These are phyloP conservation scores for Podochytrium sp. DNA, from an alignment of 192 early-diverging fungal genomes.

Conservation along the genomic window DNA sequence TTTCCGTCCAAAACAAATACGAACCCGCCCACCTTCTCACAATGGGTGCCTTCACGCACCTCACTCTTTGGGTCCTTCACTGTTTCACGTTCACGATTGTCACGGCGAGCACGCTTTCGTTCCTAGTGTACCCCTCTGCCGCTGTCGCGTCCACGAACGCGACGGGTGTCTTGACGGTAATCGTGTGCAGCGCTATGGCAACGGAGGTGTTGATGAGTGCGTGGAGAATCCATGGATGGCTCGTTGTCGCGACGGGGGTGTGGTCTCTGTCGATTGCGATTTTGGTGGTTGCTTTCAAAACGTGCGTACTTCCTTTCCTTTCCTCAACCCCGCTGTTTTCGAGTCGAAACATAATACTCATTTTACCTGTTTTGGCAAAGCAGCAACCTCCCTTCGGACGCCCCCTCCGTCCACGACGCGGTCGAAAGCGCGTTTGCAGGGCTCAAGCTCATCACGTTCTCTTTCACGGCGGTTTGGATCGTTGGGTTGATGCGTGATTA, in stretches of 20 bases:
- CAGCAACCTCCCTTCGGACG: neutral
- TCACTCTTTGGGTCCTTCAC: slow-evolving; percentile 18
- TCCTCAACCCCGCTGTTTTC: neutral
- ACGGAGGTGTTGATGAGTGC: slow-evolving; percentile 5
- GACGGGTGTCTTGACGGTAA: neutral
- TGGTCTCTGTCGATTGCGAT: slow-evolving; percentile 2
- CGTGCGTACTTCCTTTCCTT: neutral
- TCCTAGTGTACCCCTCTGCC: neutral
- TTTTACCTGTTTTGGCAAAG: neutral
- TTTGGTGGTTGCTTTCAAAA: slow-evolving; percentile 2
- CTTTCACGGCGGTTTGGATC: neutral
- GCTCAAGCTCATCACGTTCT: neutral
- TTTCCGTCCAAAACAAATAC: neutral
- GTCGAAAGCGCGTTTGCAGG: neutral
- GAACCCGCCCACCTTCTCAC: neutral
- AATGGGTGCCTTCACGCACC: neutral
- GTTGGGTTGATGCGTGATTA: neutral
- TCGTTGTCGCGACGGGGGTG: neutral
- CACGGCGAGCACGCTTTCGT: neutral
- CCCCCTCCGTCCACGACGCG: neutral
- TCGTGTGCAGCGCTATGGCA: slow-evolving; percentile 1
- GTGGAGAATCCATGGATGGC: neutral
- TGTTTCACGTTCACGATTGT: slow-evolving; percentile 8
- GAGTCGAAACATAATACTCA: neutral
- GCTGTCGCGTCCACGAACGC: neutral